Evolutionary conservation across 768 basidiomycete species (phyloP).

Genomic region (Suillus placidus): DNA sequence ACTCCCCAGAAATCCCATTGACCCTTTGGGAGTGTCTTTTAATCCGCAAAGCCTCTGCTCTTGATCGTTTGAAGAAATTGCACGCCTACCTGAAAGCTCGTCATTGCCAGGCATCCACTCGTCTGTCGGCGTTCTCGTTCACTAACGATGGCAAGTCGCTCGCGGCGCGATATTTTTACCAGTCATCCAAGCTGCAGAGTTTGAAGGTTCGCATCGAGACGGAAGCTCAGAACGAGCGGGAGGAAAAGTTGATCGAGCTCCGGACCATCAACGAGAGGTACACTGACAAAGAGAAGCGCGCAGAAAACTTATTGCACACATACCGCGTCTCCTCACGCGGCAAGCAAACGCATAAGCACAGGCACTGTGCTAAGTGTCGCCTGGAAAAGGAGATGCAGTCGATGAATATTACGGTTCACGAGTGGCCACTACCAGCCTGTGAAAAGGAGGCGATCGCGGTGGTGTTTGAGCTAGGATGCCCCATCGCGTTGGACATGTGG

Average conservation of each 20-base stretch:
- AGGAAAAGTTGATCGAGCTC: constrained; percentile 22
- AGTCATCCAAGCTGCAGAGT: constrained; percentile 22
- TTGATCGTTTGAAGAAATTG: constrained; percentile 32
- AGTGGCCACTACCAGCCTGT: constrained; percentile 49
- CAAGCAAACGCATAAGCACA: not conserved
- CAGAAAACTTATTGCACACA: not conserved
- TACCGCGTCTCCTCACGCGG: not conserved
- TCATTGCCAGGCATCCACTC: constrained; percentile 15
- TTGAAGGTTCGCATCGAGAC: constrained; percentile 36
- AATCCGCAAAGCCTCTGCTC: constrained; percentile 27
- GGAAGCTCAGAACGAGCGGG: constrained; percentile 23
- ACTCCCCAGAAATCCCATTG: constrained; percentile 36
- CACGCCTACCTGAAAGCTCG: constrained; percentile 38
- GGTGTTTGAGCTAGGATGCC: constrained; percentile 48
- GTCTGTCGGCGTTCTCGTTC: constrained; percentile 6
- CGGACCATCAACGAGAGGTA: constrained; percentile 22
- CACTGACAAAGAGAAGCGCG: not conserved
- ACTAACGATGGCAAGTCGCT: constrained; percentile 26
- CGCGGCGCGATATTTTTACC: constrained; percentile 38
- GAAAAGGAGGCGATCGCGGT: constrained; percentile 28
- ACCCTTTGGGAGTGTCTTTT: constrained; percentile 31
- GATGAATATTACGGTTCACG: constrained; percentile 41
- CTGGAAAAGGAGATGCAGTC: constrained; percentile 18
- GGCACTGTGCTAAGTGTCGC: constrained; percentile 33
- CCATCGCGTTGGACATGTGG: constrained; percentile 46